Base-by-base conservation (phyloP, 2,329 filamentous ascomycete genomes). In the Ophiostoma himal-ulmi region DNA sequence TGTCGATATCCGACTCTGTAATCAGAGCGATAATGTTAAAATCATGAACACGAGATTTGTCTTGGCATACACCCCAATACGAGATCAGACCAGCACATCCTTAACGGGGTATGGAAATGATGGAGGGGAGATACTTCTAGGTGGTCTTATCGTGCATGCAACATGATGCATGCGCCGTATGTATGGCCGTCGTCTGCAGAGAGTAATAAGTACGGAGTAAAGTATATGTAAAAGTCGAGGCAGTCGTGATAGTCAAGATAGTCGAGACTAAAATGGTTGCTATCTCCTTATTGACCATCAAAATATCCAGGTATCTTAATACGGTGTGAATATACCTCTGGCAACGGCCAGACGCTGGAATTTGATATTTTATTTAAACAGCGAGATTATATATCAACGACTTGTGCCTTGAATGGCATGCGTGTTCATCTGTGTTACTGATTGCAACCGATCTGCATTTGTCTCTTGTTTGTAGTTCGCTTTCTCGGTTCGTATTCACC, bases 1-100 rank as follows among this genome's bases (percentile, higher is more conserved):
- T 6, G 44, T 48, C 17, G 44, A 48, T 48, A n/a, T 48, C 44
- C 17, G 44, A n/a, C 17, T 48, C 17, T 48, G 44, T 17, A 48
- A n/a, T 48, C 44, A 48, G 11, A 48, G 7, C 17, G 17, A 44
- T 44, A 44, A 44, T 13, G 22, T 57, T 10, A 57, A 4, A 48
- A 6, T 44, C 41, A 17, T 34, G 26, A 65, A 68, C 67, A 70
- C 69, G 66, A 70, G 69, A 52, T 64, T 65, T 68, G 39, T 48
- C 69, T 68, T 70, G 69, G 66, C 69, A 68, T 20, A 30, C 41
- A n/a, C 14, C 68, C 14, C n/a, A 34, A 67, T 70, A 70, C 48
- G 44, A 70, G 37, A 57, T 57, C 20, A 22, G 5, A 13, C 39
- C 26, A 17, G 60, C 34, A 39, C 54, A 65, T 37, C n/a, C 44